These are phyloP conservation scores for Stropharia rugosoannulata DNA, from an alignment of 768 basidiomycete genomes.

Conservation along the genomic window DNA sequence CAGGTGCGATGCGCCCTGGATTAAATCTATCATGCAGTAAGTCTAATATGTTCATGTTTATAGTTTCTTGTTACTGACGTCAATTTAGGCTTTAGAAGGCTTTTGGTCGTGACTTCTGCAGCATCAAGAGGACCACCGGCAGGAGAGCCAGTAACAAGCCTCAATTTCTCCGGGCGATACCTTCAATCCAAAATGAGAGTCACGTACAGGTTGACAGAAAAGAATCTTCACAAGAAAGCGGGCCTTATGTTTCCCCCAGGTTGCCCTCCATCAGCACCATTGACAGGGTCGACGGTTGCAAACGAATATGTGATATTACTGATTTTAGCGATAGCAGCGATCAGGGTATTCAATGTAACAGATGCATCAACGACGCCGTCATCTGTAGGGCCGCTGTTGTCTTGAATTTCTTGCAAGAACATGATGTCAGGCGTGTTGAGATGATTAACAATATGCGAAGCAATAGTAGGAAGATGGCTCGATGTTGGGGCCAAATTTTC, in stretches of 20 bases:
- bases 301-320: constrained; percentile 48
- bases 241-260: constrained; percentile 66
- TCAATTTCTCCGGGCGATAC: constrained; percentile 51
- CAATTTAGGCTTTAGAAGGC: constrained; percentile 33
- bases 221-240: constrained; percentile 45
- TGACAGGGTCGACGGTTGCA: constrained; percentile 48
- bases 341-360: constrained; percentile 48
- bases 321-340: constrained; percentile 43
- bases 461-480: constrained; percentile 45
- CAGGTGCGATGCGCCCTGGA: constrained; percentile 62
- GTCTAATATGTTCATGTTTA: background rate
- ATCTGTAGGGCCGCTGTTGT: constrained; percentile 50
- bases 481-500: constrained; percentile 56
- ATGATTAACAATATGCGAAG: constrained; percentile 48
- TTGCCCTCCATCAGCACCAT: constrained; percentile 57
- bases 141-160: constrained; percentile 42
- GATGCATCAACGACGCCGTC: constrained; percentile 55
- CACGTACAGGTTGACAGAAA: background rate
- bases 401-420: constrained; percentile 66
- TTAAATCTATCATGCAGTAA: constrained; percentile 44
- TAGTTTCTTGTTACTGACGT: constrained; percentile 32
- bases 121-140: constrained; percentile 48
- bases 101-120: constrained; percentile 31
- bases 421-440: constrained; percentile 56
- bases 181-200: constrained; percentile 13